Base-by-base conservation (phyloP, 345 rosid species). In the Camelina sativa region DNA sequence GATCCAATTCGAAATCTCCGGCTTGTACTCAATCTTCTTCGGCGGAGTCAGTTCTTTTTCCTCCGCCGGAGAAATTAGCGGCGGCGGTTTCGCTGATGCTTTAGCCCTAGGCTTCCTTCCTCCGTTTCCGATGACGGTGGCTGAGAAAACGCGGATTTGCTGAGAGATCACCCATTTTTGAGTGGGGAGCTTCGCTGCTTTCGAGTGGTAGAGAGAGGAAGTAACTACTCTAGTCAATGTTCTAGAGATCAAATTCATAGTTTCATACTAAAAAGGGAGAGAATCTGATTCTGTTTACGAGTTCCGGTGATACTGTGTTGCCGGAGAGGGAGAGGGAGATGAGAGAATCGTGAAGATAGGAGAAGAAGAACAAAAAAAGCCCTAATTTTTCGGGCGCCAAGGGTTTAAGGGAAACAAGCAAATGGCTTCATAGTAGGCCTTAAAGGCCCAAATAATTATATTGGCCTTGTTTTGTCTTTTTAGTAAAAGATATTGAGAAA, bases 1-100 rank as follows among this genome's bases (percentile, higher is more conserved):
- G 5, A 89, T 79, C 44, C 82, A 82, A 59, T 89, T 89, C 40
- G 86, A 81, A 13, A 77, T 84, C 80, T 87, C 85, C 11, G 78
- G 64, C 44, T 84, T 82, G 62, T 71, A 84, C 58, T 87, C 89
- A 9, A 89, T 85, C 78, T 34, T 74, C 55, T 53, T 62, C 20
- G 90, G 91, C 74, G 73, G 84, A 60, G 80, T 82, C 74, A 76
- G 51, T 19, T 76, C 81, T 7, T 60, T 9, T 54, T 55, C 80
- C 65, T 60, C 54, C 37, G 57, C 25, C 6, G 8, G 30, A 3
- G 30, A 28, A 28, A 28, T 28, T 3, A 28, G 30, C 30, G 5
- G 20, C 37, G 16, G 19, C 11, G 11, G 19, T 46, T 37, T 59
- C 43, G 8, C 46, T 8, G 69, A 7, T 7, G 59, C 50, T 11